Base-by-base conservation (phyloP, 495 filamentous ascomycete species). In the Penicillium parvum region DNA sequence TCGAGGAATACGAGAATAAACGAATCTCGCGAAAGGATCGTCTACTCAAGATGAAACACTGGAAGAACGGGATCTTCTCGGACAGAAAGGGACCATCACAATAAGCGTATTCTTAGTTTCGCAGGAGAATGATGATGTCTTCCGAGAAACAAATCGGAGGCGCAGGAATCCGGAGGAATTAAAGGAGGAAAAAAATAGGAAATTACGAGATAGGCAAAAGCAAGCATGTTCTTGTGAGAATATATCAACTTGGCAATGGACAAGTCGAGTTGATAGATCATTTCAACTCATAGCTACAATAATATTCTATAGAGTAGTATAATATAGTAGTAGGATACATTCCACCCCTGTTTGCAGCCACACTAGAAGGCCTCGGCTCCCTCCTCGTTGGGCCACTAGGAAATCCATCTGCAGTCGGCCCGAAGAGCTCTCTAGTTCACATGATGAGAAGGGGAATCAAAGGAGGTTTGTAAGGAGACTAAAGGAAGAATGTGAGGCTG, bases 91-190 rank as follows among this genome's bases (percentile, higher is more conserved):
- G n/a, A n/a, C n/a, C n/a, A n/a, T n/a, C n/a, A n/a, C n/a, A n/a
- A n/a, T n/a, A n/a, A n/a, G n/a, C n/a, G n/a, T n/a, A n/a, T n/a
- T n/a, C n/a, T n/a, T n/a, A n/a, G n/a, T n/a, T n/a, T n/a, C n/a
- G n/a, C n/a, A n/a, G n/a, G n/a, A n/a, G n/a, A n/a, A n/a, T n/a
- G n/a, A n/a, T n/a, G n/a, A n/a, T n/a, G n/a, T n/a, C n/a, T n/a
- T n/a, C 20, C 9, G 20, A 15, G 15, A 7, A 44, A 14, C 55
- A 55, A 58, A 58, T 55, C 55, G 51, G 55, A 55, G 47, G 11
- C 6, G n/a, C 5, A 38, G 55, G 48, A 52, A 45, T 46, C 23
- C n/a, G n/a, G n/a, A n/a, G n/a, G n/a, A n/a, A n/a, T n/a, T n/a
- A n/a, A n/a, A n/a, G n/a, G 11, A 8, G 18, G 5, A 16, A 16